Evolutionary conservation across 257 asterid species (phyloP).

Genomic region (Capsicum pubescens): DNA sequence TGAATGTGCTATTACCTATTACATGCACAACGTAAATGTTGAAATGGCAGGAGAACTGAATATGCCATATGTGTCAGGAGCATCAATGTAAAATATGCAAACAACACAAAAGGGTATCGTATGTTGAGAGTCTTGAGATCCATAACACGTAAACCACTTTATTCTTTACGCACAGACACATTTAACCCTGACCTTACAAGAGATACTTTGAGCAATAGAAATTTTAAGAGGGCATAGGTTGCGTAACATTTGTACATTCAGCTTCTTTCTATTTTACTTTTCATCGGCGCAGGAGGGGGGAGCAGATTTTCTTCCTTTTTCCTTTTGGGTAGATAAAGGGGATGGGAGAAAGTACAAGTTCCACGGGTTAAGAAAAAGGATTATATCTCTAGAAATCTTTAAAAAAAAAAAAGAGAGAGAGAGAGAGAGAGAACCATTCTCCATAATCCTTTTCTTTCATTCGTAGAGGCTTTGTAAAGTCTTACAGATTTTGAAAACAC

Average conservation of each 20-base stretch:
- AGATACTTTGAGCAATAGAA: neutral
- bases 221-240: neutral
- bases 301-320: neutral
- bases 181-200: neutral
- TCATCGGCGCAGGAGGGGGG: neutral
- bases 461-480: neutral
- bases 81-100: neutral
- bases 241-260: neutral
- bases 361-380: neutral
- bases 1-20: neutral
- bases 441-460: neutral
- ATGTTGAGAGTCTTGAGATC: neutral
- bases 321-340: neutral
- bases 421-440: neutral
- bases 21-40: neutral
- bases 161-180: neutral
- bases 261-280: neutral
- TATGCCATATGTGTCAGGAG: neutral
- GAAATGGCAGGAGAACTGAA: neutral
- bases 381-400: neutral
- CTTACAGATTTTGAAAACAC: neutral
- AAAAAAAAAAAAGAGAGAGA: too few species aligned
- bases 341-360: neutral
- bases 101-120: neutral
- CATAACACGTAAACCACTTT: neutral